Evolutionary conservation across 208 protist genomes (phyloP).

Genomic region (Acanthamoeba castellanii): DNA sequence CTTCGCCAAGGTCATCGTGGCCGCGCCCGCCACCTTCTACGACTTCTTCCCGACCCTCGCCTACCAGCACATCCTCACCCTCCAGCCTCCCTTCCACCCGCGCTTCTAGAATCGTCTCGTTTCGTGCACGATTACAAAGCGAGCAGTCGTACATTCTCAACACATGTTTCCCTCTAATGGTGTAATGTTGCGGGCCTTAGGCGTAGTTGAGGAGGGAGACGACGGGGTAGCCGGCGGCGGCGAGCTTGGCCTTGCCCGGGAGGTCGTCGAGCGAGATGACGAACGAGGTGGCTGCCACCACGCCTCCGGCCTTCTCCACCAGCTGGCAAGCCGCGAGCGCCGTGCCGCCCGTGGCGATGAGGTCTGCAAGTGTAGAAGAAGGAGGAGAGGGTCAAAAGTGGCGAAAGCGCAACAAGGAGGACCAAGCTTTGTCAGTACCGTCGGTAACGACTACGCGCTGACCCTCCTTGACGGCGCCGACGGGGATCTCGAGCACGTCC

Average conservation of each 20-base stretch:
- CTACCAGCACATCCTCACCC: constrained; percentile 39
- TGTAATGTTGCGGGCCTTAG: not conserved
- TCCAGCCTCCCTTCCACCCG: not conserved
- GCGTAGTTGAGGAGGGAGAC: constrained; percentile 47
- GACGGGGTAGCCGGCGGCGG: not conserved
- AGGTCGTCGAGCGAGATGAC: not conserved
- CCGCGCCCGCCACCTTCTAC: constrained; percentile 3
- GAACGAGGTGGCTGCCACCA: constrained; percentile 5
- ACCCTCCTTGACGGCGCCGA: not conserved
- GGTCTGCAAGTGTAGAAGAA: not conserved
- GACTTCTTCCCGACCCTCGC: constrained; percentile 13
- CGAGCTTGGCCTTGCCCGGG: constrained; percentile 1
- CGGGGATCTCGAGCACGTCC: not conserved
- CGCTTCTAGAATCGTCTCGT: not conserved
- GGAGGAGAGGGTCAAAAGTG: not conserved
- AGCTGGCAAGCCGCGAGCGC: not conserved
- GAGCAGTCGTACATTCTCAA: not conserved
- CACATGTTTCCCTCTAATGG: not conserved
- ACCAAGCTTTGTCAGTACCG: not conserved
- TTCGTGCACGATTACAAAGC: not conserved
- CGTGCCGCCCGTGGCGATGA: constrained; percentile 36
- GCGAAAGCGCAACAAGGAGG: not conserved
- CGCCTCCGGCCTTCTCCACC: constrained; percentile 31
- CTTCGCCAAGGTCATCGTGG: constrained; percentile 29
- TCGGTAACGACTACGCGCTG: not conserved